A percentile compares a stretch with the other conserved stretches of the same genome.
Evolutionary conservation across 2,329 filamentous ascomycete species (phyloP).

Genomic region (Aspergillus floridensis): DNA sequence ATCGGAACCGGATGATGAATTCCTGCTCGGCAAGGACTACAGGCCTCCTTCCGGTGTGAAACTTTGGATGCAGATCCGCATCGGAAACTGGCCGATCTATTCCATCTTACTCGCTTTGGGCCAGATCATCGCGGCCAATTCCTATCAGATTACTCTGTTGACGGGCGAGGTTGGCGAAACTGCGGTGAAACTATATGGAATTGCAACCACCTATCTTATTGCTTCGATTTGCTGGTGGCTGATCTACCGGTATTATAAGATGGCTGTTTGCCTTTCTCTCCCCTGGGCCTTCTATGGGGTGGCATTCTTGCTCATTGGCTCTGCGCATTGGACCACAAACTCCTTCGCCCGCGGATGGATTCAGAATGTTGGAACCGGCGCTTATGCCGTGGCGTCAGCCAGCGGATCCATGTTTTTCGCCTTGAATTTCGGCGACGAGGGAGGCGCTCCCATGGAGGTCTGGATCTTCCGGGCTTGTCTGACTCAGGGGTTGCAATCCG

Average conservation of each 20-base stretch:
- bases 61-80: conserved; percentile 53
- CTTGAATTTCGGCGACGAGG: conserved; percentile 64
- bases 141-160: conserved; percentile 64
- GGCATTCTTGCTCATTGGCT: conserved; percentile 60
- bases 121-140: conserved; percentile 63
- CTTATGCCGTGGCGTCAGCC: conserved; percentile 61
- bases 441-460: conserved; percentile 58
- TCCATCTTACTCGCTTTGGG: conserved; percentile 59
- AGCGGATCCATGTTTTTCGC: conserved; percentile 64
- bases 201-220: conserved; percentile 57
- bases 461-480: conserved; percentile 66
- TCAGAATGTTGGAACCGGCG: conserved; percentile 58
- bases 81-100: conserved; percentile 63
- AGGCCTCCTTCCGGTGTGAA: conserved; percentile 54
- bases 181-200: conserved; percentile 57
- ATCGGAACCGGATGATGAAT: conserved; percentile 48
- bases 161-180: conserved; percentile 61
- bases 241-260: conserved; percentile 56
- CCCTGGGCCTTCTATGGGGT: conserved; percentile 62
- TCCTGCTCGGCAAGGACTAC: conserved; percentile 55
- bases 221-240: conserved; percentile 62
- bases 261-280: conserved; percentile 54
- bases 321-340: conserved; percentile 53
- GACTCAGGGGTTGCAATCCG: conserved; percentile 64
- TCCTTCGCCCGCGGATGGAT: conserved; percentile 48